Evolutionary conservation across 1,284 basidiomycete species (phyloP), one percentile per base, ranked within the genome.

Genomic region (Naganishia albida): DNA sequence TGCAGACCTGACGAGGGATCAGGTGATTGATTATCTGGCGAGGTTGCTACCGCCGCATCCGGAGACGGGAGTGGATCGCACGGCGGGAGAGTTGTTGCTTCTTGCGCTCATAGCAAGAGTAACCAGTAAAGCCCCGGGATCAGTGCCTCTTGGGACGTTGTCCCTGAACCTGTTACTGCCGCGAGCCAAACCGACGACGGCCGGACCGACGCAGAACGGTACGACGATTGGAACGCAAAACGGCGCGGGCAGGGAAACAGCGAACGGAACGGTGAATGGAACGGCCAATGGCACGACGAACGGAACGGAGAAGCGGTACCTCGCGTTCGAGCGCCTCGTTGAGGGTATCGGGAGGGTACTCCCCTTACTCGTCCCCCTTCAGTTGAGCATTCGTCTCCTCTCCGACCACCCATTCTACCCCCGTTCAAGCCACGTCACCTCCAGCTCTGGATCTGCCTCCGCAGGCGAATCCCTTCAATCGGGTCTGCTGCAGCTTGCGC

Each of bases 401-500:
- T 77, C 78, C 60, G 56, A 64, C 1, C 55, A 71, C 13, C 46
- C 70, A 1, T 78, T 79, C 68, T 67, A 49, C 13, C 78, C 78
- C 0, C 39, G 44, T 12, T 60, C 55, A 18, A 48, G 43, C 50
- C 48, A 60, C 13, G 64, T 44, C 8, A 30, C 55, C 4, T 68
- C 72, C 1, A 63, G 69, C 8, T 72, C 74, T 12, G 67, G 72
- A 1, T 15, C 46, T 25, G 28, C 49, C 7, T 18, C 49, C 8
- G 42, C 39, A 3, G 51, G 50, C 28, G 60, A 63, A 23, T 69
- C 70, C 1, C 73, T 80, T 2, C 59, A 71, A 6, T 70, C 78
- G 1, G 78, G 78, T 8, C 57, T 77, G 16, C 70, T 80, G 15
- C 78, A 80, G 63, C 70, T 79, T 4, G 69, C 67, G 2, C 66